Percentiles rank a stretch among this genome's conserved stretches.
Evolutionary conservation across 257 asterid species (phyloP).

Genomic region (Apocynum venetum): DNA sequence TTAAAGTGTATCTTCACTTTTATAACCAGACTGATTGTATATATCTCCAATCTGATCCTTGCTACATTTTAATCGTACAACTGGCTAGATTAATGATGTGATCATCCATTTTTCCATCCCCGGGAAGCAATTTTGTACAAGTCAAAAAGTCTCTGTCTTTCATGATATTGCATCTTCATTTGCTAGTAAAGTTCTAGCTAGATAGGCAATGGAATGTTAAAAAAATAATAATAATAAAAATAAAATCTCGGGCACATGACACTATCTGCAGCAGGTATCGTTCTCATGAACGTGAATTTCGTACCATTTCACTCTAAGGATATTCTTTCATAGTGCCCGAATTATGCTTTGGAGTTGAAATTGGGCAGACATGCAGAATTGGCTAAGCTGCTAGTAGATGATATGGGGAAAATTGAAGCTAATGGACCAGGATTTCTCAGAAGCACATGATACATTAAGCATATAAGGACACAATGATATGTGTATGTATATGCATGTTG

Average conservation of each 20-base stretch:
- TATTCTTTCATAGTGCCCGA: background rate
- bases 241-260: too few species aligned
- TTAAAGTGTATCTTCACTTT: background rate
- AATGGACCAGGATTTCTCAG: slow-evolving; percentile 8
- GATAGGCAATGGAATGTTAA: too few species aligned
- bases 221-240: too few species aligned
- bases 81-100: background rate
- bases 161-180: background rate
- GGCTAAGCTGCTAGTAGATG: background rate
- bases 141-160: background rate
- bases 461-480: slow-evolving; percentile 16
- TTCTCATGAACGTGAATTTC: too few species aligned
- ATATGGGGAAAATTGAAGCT: background rate
- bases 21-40: background rate
- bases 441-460: slow-evolving; percentile 16
- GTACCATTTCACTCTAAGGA: too few species aligned
- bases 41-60: background rate
- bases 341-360: background rate
- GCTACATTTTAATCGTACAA: too few species aligned
- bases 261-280: too few species aligned
- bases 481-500: slow-evolving; percentile 8
- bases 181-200: background rate
- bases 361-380: background rate
- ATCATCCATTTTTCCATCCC: background rate
- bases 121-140: background rate